A percentile compares a stretch with the other conserved stretches of the same genome.
Evolutionary conservation across 2,329 filamentous ascomycete genomes (phyloP).

Genomic region (Paraphoma chrysanthemicola): DNA sequence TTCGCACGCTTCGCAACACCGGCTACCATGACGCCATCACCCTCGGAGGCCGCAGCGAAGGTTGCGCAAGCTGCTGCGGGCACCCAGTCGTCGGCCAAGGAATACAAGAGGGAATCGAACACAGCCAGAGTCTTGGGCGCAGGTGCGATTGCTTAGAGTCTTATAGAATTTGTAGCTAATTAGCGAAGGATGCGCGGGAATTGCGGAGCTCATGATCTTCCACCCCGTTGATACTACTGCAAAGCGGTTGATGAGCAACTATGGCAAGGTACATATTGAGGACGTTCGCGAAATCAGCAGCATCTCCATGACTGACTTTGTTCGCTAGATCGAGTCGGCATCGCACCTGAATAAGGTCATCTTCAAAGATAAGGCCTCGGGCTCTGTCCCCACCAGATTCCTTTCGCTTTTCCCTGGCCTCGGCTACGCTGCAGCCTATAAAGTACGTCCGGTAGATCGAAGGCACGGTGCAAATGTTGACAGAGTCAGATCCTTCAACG

Average conservation of each 20-base stretch:
- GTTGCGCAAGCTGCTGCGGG: constrained; percentile 35
- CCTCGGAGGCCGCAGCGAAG: constrained; percentile 37
- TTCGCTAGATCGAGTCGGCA: constrained; percentile 60
- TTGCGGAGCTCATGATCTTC: constrained; percentile 91
- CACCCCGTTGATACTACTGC: constrained; percentile 87
- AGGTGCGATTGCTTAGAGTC: constrained; percentile 62
- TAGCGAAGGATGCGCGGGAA: constrained; percentile 81
- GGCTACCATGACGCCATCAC: constrained; percentile 36
- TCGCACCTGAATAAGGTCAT: constrained; percentile 85
- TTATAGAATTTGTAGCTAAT: constrained; percentile 13
- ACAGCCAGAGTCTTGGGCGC: constrained; percentile 88
- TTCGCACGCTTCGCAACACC: background rate
- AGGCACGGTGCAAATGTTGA: constrained; percentile 12
- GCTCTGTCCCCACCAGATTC: constrained; percentile 77
- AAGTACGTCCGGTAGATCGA: constrained; percentile 59
- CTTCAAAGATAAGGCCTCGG: constrained; percentile 86
- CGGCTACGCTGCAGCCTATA: constrained; percentile 97
- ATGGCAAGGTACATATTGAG: constrained; percentile 66
- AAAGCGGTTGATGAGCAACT: constrained; percentile 99
- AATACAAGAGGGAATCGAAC: constrained; percentile 85
- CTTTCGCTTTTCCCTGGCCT: constrained; percentile 95
- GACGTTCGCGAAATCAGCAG: background rate
- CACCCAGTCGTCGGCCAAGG: constrained; percentile 58
- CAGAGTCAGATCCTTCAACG: constrained; percentile 76
- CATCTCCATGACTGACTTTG: constrained; percentile 17